A percentile compares a stretch with the other conserved stretches of the same genome.
Evolutionary conservation across 805 yeast genomes (phyloP).

Genomic region (Candida succiphila): DNA sequence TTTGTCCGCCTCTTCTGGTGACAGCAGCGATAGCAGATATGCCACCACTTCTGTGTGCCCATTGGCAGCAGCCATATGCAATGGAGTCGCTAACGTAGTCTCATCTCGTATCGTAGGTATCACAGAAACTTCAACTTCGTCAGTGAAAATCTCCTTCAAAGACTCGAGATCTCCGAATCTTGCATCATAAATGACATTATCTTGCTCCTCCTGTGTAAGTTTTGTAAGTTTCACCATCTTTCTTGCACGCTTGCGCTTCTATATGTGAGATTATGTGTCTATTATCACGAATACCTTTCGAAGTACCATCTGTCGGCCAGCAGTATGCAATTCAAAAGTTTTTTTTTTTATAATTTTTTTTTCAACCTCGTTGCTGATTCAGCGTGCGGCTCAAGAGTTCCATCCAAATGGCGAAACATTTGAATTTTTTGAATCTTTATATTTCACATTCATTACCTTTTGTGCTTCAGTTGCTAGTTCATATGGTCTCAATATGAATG

Average conservation of each 20-base stretch:
- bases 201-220: conserved; percentile 68
- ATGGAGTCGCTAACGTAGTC: conserved; percentile 56
- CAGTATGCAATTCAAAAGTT: not conserved
- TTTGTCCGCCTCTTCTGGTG: conserved; percentile 32
- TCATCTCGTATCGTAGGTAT: conserved; percentile 48
- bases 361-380: not conserved
- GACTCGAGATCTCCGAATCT: conserved; percentile 82
- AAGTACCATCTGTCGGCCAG: not conserved
- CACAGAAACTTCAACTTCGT: conserved; percentile 35
- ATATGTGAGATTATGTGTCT: no score
- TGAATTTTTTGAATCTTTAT: no score
- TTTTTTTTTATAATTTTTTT: not conserved
- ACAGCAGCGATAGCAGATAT: conserved; percentile 42
- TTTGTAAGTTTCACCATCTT: conserved; percentile 16
- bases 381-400: no score
- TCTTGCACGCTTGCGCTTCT: no score
- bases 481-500: conserved; percentile 1
- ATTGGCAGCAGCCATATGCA: conserved; percentile 95
- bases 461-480: no score
- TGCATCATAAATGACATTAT: conserved; percentile 72
- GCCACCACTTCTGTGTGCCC: conserved; percentile 69
- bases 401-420: no score
- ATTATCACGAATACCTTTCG: not conserved
- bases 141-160: conserved; percentile 55
- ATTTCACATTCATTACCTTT: no score